Conservation (phyloP, 768 basidiomycete genomes). For the Leucocoprinus leucothites region DNA sequence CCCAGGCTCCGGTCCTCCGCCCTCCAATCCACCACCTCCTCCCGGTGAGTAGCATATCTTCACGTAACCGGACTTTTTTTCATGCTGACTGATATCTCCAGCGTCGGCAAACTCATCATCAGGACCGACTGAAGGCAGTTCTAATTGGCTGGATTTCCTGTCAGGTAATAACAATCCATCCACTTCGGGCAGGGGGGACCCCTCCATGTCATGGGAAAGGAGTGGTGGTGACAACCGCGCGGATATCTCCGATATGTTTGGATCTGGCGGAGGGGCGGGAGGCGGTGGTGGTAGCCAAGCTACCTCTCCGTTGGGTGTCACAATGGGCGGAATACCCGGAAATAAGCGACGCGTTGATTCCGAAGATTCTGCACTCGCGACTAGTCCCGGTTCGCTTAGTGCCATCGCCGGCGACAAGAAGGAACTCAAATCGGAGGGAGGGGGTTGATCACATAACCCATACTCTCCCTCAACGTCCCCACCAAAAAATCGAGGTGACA, state of each 20-base stretch:
- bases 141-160: conserved; percentile 11
- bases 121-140: conserved; percentile 9
- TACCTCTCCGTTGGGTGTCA: conserved; percentile 6
- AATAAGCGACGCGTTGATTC: conserved; percentile 9
- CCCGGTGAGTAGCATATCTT: conserved; percentile 1
- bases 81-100: not conserved
- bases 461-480: too few species aligned
- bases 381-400: conserved; percentile 7
- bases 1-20: conserved; percentile 4
- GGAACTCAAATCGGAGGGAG: conserved; percentile 10
- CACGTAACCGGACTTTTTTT: not conserved
- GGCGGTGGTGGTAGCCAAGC: conserved; percentile 6
- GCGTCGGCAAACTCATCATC: conserved; percentile 9
- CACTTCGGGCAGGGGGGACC: conserved; percentile 8
- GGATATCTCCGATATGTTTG: conserved; percentile 10
- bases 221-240: conserved; percentile 9
- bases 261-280: conserved; percentile 3
- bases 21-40: not conserved
- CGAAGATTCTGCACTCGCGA: not conserved
- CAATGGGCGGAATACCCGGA: conserved; percentile 5
- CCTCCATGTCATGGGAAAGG: conserved; percentile 14
- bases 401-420: conserved; percentile 4
- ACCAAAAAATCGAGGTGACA: too few species aligned
- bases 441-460: conserved; percentile 6
- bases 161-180: conserved; percentile 7